Conservation (phyloP, 805 yeast genomes). For the Candida hispaniensis region DNA sequence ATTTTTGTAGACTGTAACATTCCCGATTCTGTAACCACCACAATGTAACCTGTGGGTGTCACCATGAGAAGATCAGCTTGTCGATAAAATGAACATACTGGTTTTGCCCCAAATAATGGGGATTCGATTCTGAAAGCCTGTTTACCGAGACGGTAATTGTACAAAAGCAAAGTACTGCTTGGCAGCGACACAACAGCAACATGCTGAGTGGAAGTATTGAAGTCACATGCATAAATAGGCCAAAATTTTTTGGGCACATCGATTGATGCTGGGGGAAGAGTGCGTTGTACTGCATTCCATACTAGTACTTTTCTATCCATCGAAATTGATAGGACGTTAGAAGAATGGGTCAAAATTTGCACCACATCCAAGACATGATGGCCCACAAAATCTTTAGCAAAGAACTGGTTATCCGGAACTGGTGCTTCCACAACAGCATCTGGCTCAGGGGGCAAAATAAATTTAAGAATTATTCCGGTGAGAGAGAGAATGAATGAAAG, state of each 20-base stretch:
- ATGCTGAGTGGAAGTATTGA: constrained; percentile 10
- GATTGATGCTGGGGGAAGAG: constrained; percentile 33
- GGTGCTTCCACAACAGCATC: constrained; percentile 21
- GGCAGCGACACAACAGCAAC: constrained; percentile 16
- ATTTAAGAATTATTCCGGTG: constrained; percentile 37
- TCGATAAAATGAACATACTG: constrained; percentile 8
- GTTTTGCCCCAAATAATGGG: constrained; percentile 9
- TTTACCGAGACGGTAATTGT: constrained; percentile 10
- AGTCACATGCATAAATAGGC: constrained; percentile 49
- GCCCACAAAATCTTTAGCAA: constrained; percentile 36
- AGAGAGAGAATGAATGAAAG: constrained; percentile 43
- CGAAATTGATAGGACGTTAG: constrained; percentile 51
- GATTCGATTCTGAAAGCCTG: constrained; percentile 7
- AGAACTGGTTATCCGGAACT: constrained; percentile 21
- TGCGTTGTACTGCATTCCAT: constrained; percentile 39
- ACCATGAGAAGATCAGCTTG: constrained; percentile 13
- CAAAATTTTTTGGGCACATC: constrained; percentile 39
- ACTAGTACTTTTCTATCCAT: constrained; percentile 60
- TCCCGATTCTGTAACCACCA: constrained; percentile 9
- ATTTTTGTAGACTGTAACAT: constrained; percentile 3
- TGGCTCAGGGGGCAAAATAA: constrained; percentile 27
- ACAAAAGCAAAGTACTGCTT: constrained; percentile 9
- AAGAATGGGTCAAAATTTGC: constrained; percentile 30
- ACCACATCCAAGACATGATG: constrained; percentile 56
- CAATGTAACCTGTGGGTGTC: constrained; percentile 12